Conservation (phyloP, 352 stramenopile genomes). For the Globisporangium emineosum region DNA sequence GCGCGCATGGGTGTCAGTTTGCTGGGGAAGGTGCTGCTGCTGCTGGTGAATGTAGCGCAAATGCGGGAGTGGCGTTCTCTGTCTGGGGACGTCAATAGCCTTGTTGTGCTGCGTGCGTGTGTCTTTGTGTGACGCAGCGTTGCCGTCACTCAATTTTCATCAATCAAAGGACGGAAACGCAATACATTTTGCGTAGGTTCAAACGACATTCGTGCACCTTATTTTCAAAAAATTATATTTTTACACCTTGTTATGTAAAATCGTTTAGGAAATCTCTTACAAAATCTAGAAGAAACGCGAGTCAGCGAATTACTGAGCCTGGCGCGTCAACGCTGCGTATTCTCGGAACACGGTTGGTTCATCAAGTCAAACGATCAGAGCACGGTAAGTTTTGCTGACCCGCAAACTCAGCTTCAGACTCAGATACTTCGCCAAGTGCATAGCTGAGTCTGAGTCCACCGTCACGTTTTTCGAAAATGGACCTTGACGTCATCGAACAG, state of each 20-base stretch:
- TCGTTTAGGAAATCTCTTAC: neutral
- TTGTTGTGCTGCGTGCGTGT: neutral
- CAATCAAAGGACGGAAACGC: constrained; percentile 1
- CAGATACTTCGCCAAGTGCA: no score
- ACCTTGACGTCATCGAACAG: neutral
- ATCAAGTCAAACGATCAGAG: neutral
- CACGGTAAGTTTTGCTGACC: neutral
- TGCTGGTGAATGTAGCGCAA: constrained; percentile 9
- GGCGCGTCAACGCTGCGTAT: neutral
- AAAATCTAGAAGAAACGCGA: neutral
- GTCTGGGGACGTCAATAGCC: neutral
- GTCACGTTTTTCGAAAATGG: neutral
- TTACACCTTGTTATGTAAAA: neutral
- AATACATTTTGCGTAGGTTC: constrained; percentile 5
- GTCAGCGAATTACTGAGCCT: neutral
- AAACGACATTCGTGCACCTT: neutral
- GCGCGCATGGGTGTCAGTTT: constrained; percentile 10
- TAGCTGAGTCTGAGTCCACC: neutral
- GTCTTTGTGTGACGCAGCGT: constrained; percentile 12
- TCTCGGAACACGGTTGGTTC: neutral
- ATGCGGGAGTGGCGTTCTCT: constrained; percentile 1
- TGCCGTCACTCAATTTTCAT: neutral
- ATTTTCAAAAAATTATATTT: neutral
- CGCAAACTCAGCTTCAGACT: neutral
- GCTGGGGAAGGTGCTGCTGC: constrained; percentile 10